phyloP scores from a whole-genome alignment of 352 stramenopile species.

The Phytophthora cryptogea region DNA sequence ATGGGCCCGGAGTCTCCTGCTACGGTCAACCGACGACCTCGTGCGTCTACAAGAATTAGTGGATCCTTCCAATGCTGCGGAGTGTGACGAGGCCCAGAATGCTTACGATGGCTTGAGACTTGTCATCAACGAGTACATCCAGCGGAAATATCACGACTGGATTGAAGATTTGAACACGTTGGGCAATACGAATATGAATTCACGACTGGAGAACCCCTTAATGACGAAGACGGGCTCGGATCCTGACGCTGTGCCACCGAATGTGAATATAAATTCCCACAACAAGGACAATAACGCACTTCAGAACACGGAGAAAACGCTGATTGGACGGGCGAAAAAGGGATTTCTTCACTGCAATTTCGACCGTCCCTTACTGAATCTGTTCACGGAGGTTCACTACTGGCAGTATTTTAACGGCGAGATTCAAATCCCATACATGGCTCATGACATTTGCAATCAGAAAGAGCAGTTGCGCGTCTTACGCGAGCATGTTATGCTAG shows the following conservation, averaged over 20 bases:
- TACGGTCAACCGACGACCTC: conserved; percentile 79
- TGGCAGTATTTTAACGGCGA: conserved; percentile 93
- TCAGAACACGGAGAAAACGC: conserved; percentile 80
- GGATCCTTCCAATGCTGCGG: conserved; percentile 66
- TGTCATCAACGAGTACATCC: conserved; percentile 90
- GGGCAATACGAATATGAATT: conserved; percentile 78
- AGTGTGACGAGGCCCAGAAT: conserved; percentile 81
- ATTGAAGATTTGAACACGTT: conserved; percentile 87
- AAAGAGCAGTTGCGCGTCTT: conserved; percentile 91
- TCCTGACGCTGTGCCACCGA: conserved; percentile 18
- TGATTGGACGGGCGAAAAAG: conserved; percentile 81
- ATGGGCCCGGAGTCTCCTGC: conserved; percentile 91
- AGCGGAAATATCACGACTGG: conserved; percentile 92
- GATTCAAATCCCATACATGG: conserved; percentile 94
- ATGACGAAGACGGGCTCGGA: conserved; percentile 77
- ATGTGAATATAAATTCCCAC: conserved; percentile 39
- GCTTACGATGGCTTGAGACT: conserved; percentile 76
- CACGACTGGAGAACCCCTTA: conserved; percentile 81
- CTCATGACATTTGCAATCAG: conserved; percentile 95
- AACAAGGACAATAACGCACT: conserved; percentile 62
- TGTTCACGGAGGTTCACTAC: conserved; percentile 94
- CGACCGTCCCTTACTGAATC: conserved; percentile 89
- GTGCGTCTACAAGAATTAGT: conserved; percentile 71
- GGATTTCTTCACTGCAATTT: conserved; percentile 95
- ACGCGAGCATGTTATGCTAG: conserved; percentile 94